Base-by-base conservation (phyloP, 1,284 basidiomycete species). In the Kwoniella shivajii region DNA sequence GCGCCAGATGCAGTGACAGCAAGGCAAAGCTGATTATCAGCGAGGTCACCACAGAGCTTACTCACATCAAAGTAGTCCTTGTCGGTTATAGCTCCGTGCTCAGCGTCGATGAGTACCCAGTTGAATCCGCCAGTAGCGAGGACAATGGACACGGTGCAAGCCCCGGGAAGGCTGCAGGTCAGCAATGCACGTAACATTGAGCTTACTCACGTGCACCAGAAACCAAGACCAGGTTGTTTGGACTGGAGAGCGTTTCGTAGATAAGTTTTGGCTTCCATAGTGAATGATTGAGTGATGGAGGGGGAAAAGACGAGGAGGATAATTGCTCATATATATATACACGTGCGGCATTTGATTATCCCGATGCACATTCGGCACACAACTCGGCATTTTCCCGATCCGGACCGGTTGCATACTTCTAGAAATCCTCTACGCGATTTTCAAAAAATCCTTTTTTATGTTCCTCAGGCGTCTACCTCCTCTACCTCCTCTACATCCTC, bases 161-260 rank as follows among this genome's bases (percentile, higher is more conserved):
- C 54, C 7, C 63, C 61, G 14, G 63, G 58, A 52, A 67, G 66
- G 14, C 71, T 73, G 43, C 20, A 33, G 27, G 1, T 31, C 30
- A 41, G 24, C 42, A n/a, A 31, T 18, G 39, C 34, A 9, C 10
- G 9, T 22, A 33, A 14, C 26, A n/a, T 24, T 26, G 16, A 31
- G 7, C 22, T 4, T 20, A 68, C 70, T 60, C 55, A 74, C 27
- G 85, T 87, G 34, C 87, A 75, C 86, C 87, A 88, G n/a, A 83
- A 84, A 6, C 87, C 86, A 59, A 88, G 85, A 3, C 86, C 86
- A n/a, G 84, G 80, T 59, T 80, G 81, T 54, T 80, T 78, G 1
- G 79, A 72, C 52, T 78, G 80, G 65, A 86, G 80, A 4, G 80
- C 78, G 47, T 78, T 79, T 48, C 82, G 71, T 31, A 85, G 81